Conservation (phyloP, 371 early-diverging fungal species). For the Mucor plumbeus region DNA sequence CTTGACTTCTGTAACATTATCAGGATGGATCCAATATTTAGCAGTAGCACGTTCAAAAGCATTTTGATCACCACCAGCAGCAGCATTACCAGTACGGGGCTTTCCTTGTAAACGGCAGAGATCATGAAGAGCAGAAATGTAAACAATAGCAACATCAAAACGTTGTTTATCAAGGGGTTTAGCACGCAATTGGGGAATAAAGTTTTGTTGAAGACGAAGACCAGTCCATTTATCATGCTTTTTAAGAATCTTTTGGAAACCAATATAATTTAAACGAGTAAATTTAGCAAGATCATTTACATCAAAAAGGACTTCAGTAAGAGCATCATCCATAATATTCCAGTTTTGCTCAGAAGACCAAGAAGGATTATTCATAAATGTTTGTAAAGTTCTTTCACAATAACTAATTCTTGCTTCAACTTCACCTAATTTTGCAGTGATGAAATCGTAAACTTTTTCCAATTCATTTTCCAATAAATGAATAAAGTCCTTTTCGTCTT, state of each 20-base stretch:
- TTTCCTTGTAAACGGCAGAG: conserved; percentile 49
- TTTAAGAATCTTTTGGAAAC: conserved; percentile 93
- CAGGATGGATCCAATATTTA: conserved; percentile 96
- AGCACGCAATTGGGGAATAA: conserved; percentile 79
- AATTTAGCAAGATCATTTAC: conserved; percentile 89
- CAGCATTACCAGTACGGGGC: conserved; percentile 48
- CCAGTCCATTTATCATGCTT: conserved; percentile 89
- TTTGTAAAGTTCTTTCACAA: conserved; percentile 75
- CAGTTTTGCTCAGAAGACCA: conserved; percentile 49
- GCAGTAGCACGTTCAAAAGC: conserved; percentile 45
- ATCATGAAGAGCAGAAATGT: conserved; percentile 52
- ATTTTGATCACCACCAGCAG: conserved; percentile 43
- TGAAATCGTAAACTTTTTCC: conserved; percentile 87
- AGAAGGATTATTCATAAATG: conserved; percentile 50
- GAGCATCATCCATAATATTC: conserved; percentile 52
- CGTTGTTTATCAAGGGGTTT: conserved; percentile 53
- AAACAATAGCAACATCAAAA: conserved; percentile 63
- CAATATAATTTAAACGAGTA: conserved; percentile 91
- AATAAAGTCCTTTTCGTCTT: conserved; percentile 79
- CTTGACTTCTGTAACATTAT: conserved; percentile 96
- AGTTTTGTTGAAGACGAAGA: conserved; percentile 79
- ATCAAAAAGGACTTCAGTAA: conserved; percentile 65
- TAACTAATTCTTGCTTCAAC: conserved; percentile 81
- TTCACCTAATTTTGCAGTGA: conserved; percentile 71
- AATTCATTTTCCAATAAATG: conserved; percentile 75